Evolutionary conservation across 1,139 yeast genomes (phyloP), one percentile per base, ranked within the genome.

Genomic region (Suhomyces guaymorum): DNA sequence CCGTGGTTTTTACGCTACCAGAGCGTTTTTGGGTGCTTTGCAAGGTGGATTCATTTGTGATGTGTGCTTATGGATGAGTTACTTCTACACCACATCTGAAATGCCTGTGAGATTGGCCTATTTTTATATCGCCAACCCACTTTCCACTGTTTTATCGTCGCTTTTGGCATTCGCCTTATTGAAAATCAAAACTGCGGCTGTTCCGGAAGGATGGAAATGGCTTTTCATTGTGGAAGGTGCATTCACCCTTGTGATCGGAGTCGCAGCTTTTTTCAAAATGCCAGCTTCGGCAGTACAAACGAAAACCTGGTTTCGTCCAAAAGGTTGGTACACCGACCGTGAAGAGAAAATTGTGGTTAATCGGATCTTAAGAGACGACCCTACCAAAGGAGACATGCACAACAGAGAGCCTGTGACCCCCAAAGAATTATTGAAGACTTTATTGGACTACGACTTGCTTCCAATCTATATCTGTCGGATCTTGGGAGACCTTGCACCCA

Each of bases 261-360:
- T 63, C 11, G 36, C 47, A 23, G 57, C 63, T 1, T 61, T 42
- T 42, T 61, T 55, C 47, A 53, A 52, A 32, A 63, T 63, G 68
- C 64, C 63, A 4, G 60, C 67, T 4, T 59, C 66, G 5, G 64
- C 57, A 1, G 61, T 53, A 5, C 58, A 57, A 33, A 62, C 66
- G 7, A 55, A 45, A 31, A 37, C 42, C 8, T 52, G 56, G 53
- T 55, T 46, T 28, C 39, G 58, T 6, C 54, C 54, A 22, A 59
- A 63, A 15, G 69, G 68, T 12, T 64, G 68, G 69, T 64, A 54
- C 30, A 55, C 63, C 15, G 68, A 61, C 4, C 42, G 67, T 32
- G 67, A 64, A 41, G 67, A 59, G 31, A 60, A 54, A 39, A 60
- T 63, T 26, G 46, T 54, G 13, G 65, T 60, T 10, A 61, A 60